These are phyloP conservation scores for Talaromyces proteolyticus DNA, from an alignment of 495 filamentous ascomycete genomes.

Conservation along the genomic window DNA sequence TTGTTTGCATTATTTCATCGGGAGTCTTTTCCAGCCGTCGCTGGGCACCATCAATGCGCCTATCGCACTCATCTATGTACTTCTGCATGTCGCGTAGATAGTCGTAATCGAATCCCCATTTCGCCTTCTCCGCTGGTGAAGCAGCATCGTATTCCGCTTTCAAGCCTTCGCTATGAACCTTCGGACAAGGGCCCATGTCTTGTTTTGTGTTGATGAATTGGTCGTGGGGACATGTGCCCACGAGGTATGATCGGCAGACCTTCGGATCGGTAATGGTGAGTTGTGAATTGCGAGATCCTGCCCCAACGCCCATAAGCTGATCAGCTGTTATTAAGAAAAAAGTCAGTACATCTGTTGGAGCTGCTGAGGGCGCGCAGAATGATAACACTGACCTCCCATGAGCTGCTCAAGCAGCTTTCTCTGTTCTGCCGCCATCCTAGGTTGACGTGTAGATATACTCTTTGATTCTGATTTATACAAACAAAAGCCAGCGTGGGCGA, in stretches of 20 bases:
- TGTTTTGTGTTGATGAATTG: conserved; percentile 99
- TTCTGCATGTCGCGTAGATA: conserved; percentile 93
- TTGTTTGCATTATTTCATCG: conserved; percentile 97
- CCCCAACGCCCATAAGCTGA: conserved; percentile 73
- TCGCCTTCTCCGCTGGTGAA: conserved; percentile 57
- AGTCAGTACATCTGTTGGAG: not conserved
- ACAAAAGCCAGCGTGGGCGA: too few relatives aligned
- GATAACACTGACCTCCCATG: conserved; percentile 58
- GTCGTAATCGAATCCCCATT: conserved; percentile 90
- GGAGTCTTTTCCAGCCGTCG: conserved; percentile 92
- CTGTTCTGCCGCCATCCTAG: conserved; percentile 84
- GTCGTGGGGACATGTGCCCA: conserved; percentile 93
- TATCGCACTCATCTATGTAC: conserved; percentile 95
- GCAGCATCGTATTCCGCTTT: conserved; percentile 80
- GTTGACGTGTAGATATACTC: not conserved
- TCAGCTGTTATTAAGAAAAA: conserved; percentile 41
- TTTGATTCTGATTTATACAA: too few relatives aligned
- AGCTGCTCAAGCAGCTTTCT: conserved; percentile 87
- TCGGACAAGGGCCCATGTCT: conserved; percentile 87
- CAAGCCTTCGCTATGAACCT: conserved; percentile 82
- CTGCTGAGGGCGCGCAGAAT: not conserved
- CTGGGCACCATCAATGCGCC: conserved; percentile 85
- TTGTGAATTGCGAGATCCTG: conserved; percentile 65
- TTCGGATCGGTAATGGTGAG: conserved; percentile 88
- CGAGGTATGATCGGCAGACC: conserved; percentile 92